Evolutionary conservation across 805 yeast genomes (phyloP).

Genomic region (Kuraishia hungarica): DNA sequence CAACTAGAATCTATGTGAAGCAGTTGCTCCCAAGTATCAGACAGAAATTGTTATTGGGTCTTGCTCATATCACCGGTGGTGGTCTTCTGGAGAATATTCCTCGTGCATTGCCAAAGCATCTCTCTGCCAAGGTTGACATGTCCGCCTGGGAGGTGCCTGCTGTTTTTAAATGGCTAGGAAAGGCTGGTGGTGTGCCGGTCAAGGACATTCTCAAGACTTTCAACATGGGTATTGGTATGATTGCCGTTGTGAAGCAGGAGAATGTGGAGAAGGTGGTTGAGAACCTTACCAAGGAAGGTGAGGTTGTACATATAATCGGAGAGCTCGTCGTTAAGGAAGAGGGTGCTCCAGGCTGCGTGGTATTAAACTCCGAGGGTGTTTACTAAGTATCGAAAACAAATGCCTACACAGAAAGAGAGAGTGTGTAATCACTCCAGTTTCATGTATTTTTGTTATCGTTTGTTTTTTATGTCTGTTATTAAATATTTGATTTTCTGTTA

Average conservation of each 20-base stretch:
- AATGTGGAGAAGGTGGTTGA: conserved; percentile 50
- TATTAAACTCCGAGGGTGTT: conserved; percentile 34
- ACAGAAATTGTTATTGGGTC: conserved; percentile 65
- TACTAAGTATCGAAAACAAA: conserved; percentile 18
- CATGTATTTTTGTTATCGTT: neutral
- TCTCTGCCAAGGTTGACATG: conserved; percentile 78
- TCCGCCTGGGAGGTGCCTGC: conserved; percentile 76
- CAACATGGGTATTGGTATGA: conserved; percentile 97
- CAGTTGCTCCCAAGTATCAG: conserved; percentile 71
- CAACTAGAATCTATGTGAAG: conserved; percentile 92
- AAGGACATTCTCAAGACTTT: conserved; percentile 83
- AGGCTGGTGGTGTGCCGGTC: conserved; percentile 82
- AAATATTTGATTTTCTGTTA: neutral
- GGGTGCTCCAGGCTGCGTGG: conserved; percentile 54
- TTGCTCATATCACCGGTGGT: conserved; percentile 98
- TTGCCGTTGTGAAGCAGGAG: conserved; percentile 65
- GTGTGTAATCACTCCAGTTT: neutral
- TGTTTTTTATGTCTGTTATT: neutral
- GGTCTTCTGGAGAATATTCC: conserved; percentile 96
- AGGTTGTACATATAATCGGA: conserved; percentile 68
- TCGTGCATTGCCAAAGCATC: conserved; percentile 75
- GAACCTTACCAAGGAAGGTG: conserved; percentile 56
- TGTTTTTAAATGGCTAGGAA: conserved; percentile 91
- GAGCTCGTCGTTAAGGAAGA: conserved; percentile 35
- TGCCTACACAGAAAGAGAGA: too few relatives aligned